Percentiles rank a stretch among this genome's conserved stretches.
phyloP scores from a whole-genome alignment of 1,284 basidiomycete genomes.

The Phellopilus nigrolimitatus region DNA sequence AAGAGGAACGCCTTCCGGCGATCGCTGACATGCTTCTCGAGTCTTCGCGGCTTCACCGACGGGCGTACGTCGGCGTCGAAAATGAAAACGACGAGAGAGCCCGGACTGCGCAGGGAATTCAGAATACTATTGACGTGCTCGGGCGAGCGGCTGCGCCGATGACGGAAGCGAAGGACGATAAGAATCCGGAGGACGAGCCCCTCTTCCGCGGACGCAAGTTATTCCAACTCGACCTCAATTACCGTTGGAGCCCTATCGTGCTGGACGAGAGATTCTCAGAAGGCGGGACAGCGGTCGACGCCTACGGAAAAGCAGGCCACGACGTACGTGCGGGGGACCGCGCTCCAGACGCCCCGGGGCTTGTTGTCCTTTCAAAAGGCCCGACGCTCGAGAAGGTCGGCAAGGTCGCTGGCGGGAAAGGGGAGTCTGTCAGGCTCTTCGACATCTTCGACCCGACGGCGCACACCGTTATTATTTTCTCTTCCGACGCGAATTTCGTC shows the following conservation, averaged over 20 bases:
- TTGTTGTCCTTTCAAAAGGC: constrained; percentile 5
- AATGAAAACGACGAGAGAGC: background rate
- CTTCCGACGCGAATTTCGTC: background rate
- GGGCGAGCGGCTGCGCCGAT: background rate
- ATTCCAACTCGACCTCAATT: constrained; percentile 23
- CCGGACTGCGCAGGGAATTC: background rate
- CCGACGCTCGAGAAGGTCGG: background rate
- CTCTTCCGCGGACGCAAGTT: constrained; percentile 14
- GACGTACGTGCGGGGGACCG: constrained; percentile 21
- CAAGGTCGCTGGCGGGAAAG: background rate
- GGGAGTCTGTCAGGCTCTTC: background rate
- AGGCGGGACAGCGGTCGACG: background rate
- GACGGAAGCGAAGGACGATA: background rate
- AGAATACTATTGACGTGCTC: background rate
- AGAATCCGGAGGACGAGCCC: background rate
- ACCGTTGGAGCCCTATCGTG: constrained; percentile 24
- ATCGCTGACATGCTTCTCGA: background rate
- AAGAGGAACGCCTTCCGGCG: background rate
- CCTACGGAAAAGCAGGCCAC: constrained; percentile 7
- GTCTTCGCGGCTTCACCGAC: background rate
- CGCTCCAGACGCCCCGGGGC: constrained; percentile 22
- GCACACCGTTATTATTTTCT: constrained; percentile 22
- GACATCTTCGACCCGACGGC: background rate
- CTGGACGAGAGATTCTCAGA: constrained; percentile 16
- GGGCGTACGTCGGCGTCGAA: background rate